phyloP scores from a whole-genome alignment of 345 rosid species.

The Cardiospermum halicacabum region DNA sequence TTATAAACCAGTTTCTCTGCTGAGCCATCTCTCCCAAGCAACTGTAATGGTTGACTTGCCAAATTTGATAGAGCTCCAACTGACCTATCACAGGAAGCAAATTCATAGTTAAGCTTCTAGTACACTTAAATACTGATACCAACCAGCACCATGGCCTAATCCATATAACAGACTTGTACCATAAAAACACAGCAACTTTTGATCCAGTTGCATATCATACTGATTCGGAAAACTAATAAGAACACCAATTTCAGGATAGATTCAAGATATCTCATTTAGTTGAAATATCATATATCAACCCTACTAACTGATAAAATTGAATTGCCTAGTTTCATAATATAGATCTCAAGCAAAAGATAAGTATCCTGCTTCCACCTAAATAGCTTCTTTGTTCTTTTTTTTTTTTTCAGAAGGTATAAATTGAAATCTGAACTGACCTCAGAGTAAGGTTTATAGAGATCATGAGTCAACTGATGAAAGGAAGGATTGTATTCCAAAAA shows the following conservation, averaged over 20 bases:
- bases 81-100: slow-evolving; percentile 7
- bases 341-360: slow-evolving; percentile 1
- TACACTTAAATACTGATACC: neutral
- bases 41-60: neutral
- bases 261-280: neutral
- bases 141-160: neutral
- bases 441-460: slow-evolving; percentile 6
- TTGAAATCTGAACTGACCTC: slow-evolving; percentile 29
- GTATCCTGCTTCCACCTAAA: slow-evolving; percentile 1
- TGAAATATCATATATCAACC: neutral
- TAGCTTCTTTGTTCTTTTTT: too few relatives aligned
- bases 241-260: neutral
- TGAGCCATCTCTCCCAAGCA: slow-evolving; percentile 4
- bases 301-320: neutral
- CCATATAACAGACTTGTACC: too few relatives aligned
- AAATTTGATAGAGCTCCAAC: neutral
- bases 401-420: neutral
- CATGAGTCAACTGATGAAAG: slow-evolving; percentile 49
- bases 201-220: neutral
- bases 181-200: neutral
- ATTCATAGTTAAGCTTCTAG: neutral
- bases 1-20: neutral
- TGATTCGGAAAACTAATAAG: neutral
- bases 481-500: slow-evolving; percentile 88
- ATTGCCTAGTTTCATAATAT: neutral